These are phyloP conservation scores for Davidsoniella australis DNA, from an alignment of 2,329 filamentous ascomycete genomes.

Conservation along the genomic window DNA sequence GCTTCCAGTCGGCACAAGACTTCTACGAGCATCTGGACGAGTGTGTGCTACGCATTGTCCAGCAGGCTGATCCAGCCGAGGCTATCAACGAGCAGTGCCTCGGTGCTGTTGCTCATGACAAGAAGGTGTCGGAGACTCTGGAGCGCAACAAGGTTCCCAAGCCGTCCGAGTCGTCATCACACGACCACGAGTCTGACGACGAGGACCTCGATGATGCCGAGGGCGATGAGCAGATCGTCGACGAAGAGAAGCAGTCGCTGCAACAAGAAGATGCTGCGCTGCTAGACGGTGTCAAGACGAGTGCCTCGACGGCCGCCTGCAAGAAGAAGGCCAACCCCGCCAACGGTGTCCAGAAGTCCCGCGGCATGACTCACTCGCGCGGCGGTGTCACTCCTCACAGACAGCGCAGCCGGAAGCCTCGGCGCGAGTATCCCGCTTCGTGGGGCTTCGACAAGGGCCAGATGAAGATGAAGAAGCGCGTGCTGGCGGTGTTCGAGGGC, in stretches of 20 bases:
- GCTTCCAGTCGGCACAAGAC: conserved; percentile 84
- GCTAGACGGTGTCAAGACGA: conserved; percentile 32
- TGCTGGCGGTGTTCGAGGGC: conserved; percentile 84
- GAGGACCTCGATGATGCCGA: conserved; percentile 35
- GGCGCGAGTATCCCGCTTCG: conserved; percentile 79
- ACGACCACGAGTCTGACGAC: conserved; percentile 36
- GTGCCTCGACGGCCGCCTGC: conserved; percentile 27
- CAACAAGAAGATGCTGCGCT: conserved; percentile 16
- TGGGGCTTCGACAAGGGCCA: conserved; percentile 87
- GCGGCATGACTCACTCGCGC: conserved; percentile 62
- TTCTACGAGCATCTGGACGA: conserved; percentile 94
- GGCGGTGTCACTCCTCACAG: conserved; percentile 47
- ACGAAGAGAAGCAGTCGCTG: not conserved
- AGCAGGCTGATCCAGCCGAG: conserved; percentile 53
- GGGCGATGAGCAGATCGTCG: conserved; percentile 20
- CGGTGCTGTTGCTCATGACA: conserved; percentile 47
- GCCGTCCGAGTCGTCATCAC: conserved; percentile 31
- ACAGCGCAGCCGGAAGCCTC: conserved; percentile 64
- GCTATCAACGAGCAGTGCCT: conserved; percentile 51
- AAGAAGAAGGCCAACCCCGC: conserved; percentile 39
- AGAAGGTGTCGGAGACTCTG: conserved; percentile 42
- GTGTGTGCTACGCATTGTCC: conserved; percentile 54
- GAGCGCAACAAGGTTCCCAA: conserved; percentile 44
- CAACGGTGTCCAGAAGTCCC: conserved; percentile 46
- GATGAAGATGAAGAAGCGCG: conserved; percentile 97